A percentile compares a stretch with the other conserved stretches of the same genome.
These are phyloP conservation scores for Nitzschia sp. DNA, from an alignment of 108 stramenopile genomes.

Conservation along the genomic window DNA sequence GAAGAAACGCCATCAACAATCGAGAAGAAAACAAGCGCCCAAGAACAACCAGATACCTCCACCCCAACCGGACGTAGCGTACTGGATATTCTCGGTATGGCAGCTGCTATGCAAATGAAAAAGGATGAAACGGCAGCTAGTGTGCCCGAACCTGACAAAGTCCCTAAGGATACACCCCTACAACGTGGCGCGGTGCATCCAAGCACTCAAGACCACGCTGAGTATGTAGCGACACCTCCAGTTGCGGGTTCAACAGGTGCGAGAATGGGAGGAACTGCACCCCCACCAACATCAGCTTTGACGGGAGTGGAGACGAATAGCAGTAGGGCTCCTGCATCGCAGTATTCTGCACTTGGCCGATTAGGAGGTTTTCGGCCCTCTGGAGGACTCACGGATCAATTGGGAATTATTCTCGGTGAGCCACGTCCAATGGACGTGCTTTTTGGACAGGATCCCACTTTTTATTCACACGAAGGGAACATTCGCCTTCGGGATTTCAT, in stretches of 20 bases:
- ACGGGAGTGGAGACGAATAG: too few species aligned
- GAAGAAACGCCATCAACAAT: too few species aligned
- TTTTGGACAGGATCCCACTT: slow-evolving; percentile 11
- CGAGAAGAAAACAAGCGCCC: too few species aligned
- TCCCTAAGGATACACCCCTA: too few species aligned
- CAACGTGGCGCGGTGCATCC: too few species aligned
- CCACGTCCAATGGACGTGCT: slow-evolving; percentile 5
- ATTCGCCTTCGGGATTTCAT: slow-evolving; percentile 9
- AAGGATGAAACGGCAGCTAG: background rate
- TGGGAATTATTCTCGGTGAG: slow-evolving; percentile 8
- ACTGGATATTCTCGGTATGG: background rate
- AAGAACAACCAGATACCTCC: too few species aligned
- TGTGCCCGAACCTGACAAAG: too few species aligned
- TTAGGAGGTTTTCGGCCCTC: background rate
- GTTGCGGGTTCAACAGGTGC: too few species aligned
- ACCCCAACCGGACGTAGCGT: background rate
- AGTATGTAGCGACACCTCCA: too few species aligned
- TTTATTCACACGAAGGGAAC: slow-evolving; percentile 10
- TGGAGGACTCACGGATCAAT: background rate
- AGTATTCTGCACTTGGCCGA: background rate
- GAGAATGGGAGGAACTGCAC: too few species aligned
- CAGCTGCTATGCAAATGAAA: background rate
- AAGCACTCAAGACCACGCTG: too few species aligned
- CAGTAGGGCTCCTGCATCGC: background rate
- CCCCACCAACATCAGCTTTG: too few species aligned